phyloP scores from a whole-genome alignment of 176 grass and related monocot species.

The Aegilops longissima region DNA sequence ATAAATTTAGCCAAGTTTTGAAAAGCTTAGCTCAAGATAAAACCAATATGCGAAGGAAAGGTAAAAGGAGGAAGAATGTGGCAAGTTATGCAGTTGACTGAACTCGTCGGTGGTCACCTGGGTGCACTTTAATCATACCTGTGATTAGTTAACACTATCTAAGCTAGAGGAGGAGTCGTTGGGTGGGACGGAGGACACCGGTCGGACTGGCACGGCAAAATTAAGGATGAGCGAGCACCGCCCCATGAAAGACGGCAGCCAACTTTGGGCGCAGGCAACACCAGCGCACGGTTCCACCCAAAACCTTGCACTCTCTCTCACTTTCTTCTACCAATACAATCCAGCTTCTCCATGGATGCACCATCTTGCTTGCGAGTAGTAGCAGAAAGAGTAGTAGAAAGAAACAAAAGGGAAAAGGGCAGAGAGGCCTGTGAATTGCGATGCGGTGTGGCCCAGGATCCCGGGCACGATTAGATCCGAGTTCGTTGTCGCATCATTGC shows the following conservation, averaged over 20 bases:
- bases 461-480: conserved; percentile 12
- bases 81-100: too few species aligned
- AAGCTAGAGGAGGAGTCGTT: not conserved
- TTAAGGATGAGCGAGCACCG: conserved; percentile 10
- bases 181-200: not conserved
- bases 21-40: too few species aligned
- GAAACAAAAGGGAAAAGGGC: not conserved
- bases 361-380: not conserved
- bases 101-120: not conserved
- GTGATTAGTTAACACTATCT: not conserved
- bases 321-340: not conserved
- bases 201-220: not conserved
- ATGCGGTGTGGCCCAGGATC: not conserved
- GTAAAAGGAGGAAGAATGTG: too few species aligned
- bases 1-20: too few species aligned
- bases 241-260: conserved; percentile 18
- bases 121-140: not conserved
- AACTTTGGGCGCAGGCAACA: conserved; percentile 6
- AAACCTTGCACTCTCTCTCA: too few species aligned
- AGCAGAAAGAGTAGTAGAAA: not conserved
- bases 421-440: not conserved
- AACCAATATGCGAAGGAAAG: too few species aligned
- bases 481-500: conserved; percentile 39
- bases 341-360: not conserved
- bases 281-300: conserved; percentile 44